phyloP scores from a whole-genome alignment of 192 early-diverging fungal species.

The Diversispora epigaea region DNA sequence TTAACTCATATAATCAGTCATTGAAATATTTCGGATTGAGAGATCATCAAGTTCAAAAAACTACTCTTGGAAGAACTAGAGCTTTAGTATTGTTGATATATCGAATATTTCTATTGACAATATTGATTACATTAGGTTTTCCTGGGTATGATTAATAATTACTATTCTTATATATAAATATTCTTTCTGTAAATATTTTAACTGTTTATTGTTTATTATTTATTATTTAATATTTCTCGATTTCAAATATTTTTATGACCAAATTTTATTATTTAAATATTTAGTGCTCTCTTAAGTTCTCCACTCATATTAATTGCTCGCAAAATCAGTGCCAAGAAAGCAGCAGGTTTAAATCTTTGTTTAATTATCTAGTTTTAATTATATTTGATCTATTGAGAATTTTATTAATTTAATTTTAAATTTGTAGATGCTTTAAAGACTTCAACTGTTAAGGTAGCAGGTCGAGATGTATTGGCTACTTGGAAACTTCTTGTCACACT shows the following conservation, averaged over 20 bases:
- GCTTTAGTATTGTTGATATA: constrained; percentile 68
- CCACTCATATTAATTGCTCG: constrained; percentile 55
- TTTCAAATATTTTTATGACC: not conserved
- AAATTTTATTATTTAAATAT: not conserved
- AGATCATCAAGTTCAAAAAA: constrained; percentile 94
- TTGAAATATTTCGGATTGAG: constrained; percentile 89
- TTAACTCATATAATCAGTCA: constrained; percentile 84
- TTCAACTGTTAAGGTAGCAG: constrained; percentile 91
- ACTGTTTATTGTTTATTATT: too few relatives aligned
- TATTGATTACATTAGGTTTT: constrained; percentile 74
- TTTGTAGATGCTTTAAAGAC: constrained; percentile 70
- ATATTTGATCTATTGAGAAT: not conserved
- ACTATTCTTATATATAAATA: not conserved
- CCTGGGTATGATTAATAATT: constrained; percentile 65
- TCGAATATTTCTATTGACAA: constrained; percentile 65
- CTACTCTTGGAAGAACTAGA: constrained; percentile 59
- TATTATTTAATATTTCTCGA: not conserved
- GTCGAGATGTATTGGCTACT: constrained; percentile 91
- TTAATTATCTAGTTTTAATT: not conserved
- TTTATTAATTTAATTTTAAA: not conserved
- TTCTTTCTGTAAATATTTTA: constrained; percentile 25
- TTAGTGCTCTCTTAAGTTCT: constrained; percentile 54
- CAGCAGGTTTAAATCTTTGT: constrained; percentile 39
- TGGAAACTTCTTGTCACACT: constrained; percentile 88
- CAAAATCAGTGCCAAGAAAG: constrained; percentile 55